A percentile compares a stretch with the other conserved stretches of the same genome.
Evolutionary conservation across 345 rosid species (phyloP).

Genomic region (Lenwebbia sp.): DNA sequence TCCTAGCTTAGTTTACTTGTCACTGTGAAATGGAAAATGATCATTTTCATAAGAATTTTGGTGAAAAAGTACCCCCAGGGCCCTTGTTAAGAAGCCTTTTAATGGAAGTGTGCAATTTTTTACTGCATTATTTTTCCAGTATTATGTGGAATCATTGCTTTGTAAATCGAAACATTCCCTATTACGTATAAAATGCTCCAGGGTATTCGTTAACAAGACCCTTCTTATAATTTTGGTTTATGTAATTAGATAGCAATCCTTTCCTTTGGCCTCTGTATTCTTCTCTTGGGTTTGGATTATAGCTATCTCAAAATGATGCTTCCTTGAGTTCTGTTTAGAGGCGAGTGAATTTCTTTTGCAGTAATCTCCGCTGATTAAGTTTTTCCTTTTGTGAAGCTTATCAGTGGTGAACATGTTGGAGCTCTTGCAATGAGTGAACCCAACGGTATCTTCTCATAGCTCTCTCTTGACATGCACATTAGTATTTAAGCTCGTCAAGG

Average conservation of each 20-base stretch:
- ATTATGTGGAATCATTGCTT: background rate
- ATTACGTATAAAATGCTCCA: background rate
- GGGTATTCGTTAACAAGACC: background rate
- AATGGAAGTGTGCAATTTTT: background rate
- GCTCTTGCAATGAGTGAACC: conserved; percentile 99
- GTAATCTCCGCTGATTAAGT: background rate
- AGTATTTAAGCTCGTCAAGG: background rate
- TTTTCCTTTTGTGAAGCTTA: conserved; percentile 50
- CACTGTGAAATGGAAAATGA: background rate
- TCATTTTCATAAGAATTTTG: background rate
- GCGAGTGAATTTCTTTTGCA: background rate
- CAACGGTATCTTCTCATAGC: conserved; percentile 43
- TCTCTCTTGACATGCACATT: background rate
- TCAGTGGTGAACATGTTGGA: conserved; percentile 93
- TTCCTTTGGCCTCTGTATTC: background rate
- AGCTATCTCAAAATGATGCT: background rate
- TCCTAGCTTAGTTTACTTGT: background rate
- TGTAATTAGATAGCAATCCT: background rate
- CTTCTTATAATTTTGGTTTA: background rate
- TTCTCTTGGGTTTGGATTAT: background rate
- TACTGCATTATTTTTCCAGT: background rate
- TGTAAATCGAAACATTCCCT: background rate
- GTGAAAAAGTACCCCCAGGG: background rate
- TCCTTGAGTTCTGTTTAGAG: background rate
- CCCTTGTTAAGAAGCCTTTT: background rate